Percentiles rank a stretch among this genome's conserved stretches.
phyloP scores from a whole-genome alignment of 371 early-diverging fungal genomes.

The Mortierella sp. region DNA sequence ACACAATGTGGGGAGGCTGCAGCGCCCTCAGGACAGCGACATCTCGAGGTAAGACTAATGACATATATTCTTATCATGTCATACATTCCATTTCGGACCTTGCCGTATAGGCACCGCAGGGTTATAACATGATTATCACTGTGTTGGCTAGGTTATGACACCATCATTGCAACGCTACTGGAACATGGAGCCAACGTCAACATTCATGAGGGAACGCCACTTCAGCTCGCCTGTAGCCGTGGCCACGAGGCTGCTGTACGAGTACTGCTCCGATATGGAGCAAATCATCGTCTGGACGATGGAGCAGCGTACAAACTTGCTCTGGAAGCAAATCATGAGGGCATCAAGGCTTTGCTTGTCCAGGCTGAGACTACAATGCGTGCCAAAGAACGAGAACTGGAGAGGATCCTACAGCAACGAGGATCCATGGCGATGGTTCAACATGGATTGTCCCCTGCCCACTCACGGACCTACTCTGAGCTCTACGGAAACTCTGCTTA shows the following conservation, averaged over 20 bases:
- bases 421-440: conserved; percentile 19
- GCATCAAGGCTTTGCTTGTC: conserved; percentile 31
- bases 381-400: conserved; percentile 36
- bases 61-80: background rate
- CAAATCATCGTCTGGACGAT: conserved; percentile 61
- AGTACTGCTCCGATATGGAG: conserved; percentile 71
- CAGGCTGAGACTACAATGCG: conserved; percentile 48
- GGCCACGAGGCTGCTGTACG: conserved; percentile 71
- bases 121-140: no score
- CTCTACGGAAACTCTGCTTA: background rate
- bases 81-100: no score
- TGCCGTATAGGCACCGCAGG: background rate
- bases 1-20: conserved; percentile 49
- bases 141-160: conserved; percentile 24
- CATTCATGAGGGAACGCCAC: conserved; percentile 71
- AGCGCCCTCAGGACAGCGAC: conserved; percentile 43
- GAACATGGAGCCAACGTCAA: conserved; percentile 79
- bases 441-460: conserved; percentile 16
- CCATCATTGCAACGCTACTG: conserved; percentile 60
- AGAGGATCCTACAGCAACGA: conserved; percentile 34
- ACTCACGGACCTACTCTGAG: conserved; percentile 17
- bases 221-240: conserved; percentile 79
- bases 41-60: conserved; percentile 24
- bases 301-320: conserved; percentile 52
- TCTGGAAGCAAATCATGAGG: conserved; percentile 41